Base-by-base conservation (phyloP, 2,329 filamentous ascomycete genomes). In the Microcyclospora pomicola region DNA sequence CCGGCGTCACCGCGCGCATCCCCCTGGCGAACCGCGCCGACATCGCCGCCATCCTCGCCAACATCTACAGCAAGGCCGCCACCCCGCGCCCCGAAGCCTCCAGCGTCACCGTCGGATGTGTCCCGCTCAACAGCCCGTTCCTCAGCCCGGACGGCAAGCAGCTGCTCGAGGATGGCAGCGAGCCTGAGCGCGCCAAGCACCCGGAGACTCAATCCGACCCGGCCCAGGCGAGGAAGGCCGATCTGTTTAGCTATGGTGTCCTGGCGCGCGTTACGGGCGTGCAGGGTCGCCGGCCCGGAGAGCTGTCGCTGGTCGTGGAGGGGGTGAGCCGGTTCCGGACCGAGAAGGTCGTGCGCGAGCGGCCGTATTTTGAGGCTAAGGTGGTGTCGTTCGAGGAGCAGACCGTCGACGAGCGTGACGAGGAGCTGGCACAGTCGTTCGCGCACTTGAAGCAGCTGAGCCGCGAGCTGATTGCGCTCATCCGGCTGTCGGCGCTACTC, bases 261-360 rank as follows among this genome's bases (percentile, higher is more conserved):
- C 72, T 86, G 16, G 67, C 64, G 11, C 62, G 63, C 47, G 63
- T 70, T 28, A 65, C 59, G 11, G 67, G 66, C 12, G 64, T 69
- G 33, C 65, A 69, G 45, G 66, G 66, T 2, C 50, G 63, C 39
- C 49, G 62, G 33, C 58, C 62, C 36, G 65, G 64, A 27, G 66
- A 95, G 55, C 79, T 94, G 52, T 79, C 78, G 40, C 62, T 98
- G 37, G 71, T 94, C 5, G 85, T 98, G 2, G 86, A 96, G 59
- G 91, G 91, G 12, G 69, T 83, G 13, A 72, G 79, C 45, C 73
- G 91, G 31, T 78, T 95, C 45, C 73, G 74, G 44, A 64, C 95
- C 28, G 80, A 85, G 36, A 78, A 76, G 52, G 62, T 91, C 34
- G 71, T 75, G 29, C 79, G 83, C 55, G 83, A 93, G 47, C 73